These are phyloP conservation scores for Lenwebbia sp. DNA, from an alignment of 345 rosid genomes.

Conservation along the genomic window DNA sequence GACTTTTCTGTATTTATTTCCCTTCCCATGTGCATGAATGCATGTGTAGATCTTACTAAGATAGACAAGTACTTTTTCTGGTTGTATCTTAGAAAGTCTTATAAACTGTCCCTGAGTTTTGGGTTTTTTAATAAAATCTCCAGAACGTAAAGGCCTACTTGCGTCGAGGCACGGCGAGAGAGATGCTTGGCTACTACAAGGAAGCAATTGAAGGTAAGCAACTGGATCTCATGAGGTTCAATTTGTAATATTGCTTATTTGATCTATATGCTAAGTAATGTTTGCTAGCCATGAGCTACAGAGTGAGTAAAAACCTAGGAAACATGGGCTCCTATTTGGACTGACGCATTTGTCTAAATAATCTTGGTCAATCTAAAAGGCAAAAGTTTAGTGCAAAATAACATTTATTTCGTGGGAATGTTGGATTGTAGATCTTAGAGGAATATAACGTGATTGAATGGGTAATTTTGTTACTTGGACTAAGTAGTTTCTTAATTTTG, in stretches of 20 bases:
- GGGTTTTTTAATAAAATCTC: not conserved
- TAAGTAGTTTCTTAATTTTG: not conserved
- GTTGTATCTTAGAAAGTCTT: not conserved
- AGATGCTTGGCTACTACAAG: slow-evolving; percentile 65
- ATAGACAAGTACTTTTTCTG: not conserved
- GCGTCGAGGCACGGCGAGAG: slow-evolving; percentile 95
- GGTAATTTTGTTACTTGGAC: not conserved
- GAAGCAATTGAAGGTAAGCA: slow-evolving; percentile 79
- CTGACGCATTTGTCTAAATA: not conserved
- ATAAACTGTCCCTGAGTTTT: not conserved
- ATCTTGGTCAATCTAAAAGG: not conserved
- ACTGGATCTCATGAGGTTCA: not conserved
- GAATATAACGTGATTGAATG: not conserved
- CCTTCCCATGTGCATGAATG: not conserved
- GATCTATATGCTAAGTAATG: not conserved
- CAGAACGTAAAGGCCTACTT: slow-evolving; percentile 93
- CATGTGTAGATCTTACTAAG: not conserved
- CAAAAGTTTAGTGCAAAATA: not conserved
- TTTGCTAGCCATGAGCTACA: not conserved
- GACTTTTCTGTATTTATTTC: not conserved
- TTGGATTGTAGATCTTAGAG: not conserved
- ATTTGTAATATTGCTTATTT: not conserved
- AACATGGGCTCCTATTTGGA: not conserved
- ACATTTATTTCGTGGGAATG: not conserved
- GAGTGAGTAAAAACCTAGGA: not conserved